phyloP scores from a whole-genome alignment of 1,284 basidiomycete genomes.

The Ceratobasidium sp. region DNA sequence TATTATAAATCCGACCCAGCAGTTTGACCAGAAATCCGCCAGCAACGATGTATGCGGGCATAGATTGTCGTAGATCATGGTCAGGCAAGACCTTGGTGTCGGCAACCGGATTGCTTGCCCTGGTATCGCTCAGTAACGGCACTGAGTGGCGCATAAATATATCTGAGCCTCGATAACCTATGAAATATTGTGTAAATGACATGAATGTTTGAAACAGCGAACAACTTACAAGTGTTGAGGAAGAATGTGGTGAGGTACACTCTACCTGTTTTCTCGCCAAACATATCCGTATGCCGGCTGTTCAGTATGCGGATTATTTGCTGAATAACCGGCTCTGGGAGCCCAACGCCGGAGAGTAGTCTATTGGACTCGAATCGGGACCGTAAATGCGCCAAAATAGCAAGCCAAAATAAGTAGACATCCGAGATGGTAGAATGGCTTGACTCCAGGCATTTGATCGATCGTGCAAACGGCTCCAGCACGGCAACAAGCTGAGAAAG shows the following conservation, averaged over 20 bases:
- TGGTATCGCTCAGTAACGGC: background rate
- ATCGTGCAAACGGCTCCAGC: slow-evolving; percentile 46
- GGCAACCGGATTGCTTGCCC: background rate
- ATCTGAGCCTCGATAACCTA: slow-evolving; percentile 18
- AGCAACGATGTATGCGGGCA: slow-evolving; percentile 41
- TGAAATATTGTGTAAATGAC: background rate
- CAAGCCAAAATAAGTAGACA: slow-evolving; percentile 46
- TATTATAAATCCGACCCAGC: slow-evolving; percentile 23
- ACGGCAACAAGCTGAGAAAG: slow-evolving; percentile 35
- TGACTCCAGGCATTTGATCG: slow-evolving; percentile 46
- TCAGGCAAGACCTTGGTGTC: background rate
- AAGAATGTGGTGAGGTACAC: slow-evolving; percentile 44
- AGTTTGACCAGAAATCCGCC: slow-evolving; percentile 30
- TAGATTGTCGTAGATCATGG: slow-evolving; percentile 16
- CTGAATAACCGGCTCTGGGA: slow-evolving; percentile 26
- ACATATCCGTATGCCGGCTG: slow-evolving; percentile 39
- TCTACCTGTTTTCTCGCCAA: background rate
- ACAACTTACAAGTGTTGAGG: slow-evolving; percentile 38
- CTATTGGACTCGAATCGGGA: slow-evolving; percentile 33
- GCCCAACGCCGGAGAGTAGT: background rate
- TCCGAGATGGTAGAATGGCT: slow-evolving; percentile 35
- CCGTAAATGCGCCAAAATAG: slow-evolving; percentile 26
- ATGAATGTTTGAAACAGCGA: background rate
- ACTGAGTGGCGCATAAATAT: background rate
- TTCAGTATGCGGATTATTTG: slow-evolving; percentile 39